Evolutionary conservation across 306 rosid genomes (phyloP), one percentile per base, ranked within the genome.

Genomic region (Quercus engelmannii): DNA sequence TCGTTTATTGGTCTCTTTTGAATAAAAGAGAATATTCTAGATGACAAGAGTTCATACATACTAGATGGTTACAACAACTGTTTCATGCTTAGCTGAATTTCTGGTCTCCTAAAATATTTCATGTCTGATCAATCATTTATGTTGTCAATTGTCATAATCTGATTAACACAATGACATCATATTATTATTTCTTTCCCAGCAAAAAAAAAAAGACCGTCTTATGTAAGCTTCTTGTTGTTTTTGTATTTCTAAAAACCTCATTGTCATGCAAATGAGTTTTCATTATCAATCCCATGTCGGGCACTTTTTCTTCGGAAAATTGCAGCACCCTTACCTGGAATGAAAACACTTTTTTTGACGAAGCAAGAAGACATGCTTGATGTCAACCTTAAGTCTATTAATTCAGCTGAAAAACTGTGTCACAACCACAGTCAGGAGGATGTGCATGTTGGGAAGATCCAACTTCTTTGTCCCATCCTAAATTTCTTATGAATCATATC

Each of bases 301-400:
- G 94, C 94, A 5, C 94, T 91, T 64, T 93, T 93, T 80, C 84
- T 93, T 78, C 84, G 98, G 52, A 35, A 35, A 7, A 35, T 35
- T 35, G 41, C 2, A 35, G 8, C 41, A 35, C 0, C 41, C 41
- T 35, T 35, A 35, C 41, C 9, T 35, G 2, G 41, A 35, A 35
- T 35, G 41, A 2, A 35, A 35, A 35, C 41, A 5, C 8, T 35
- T 5, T 35, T 6, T 35, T 35, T 6, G 8, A 35, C 41, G 2
- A 35, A 35, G 0, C 41, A 35, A 5, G 8, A 35, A 35, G 41
- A 35, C 41, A 35, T 35, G 41, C 2, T 35, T 35, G 41, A 35
- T 35, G 41, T 35, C 41, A 35, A 35, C 1, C 8, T 35, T 35
- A 35, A 35, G 41, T 35, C 26, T 25, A 1, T 1, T 1, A 25